phyloP scores from a whole-genome alignment of 805 yeast genomes.

The Metschnikowia peoriensis region DNA sequence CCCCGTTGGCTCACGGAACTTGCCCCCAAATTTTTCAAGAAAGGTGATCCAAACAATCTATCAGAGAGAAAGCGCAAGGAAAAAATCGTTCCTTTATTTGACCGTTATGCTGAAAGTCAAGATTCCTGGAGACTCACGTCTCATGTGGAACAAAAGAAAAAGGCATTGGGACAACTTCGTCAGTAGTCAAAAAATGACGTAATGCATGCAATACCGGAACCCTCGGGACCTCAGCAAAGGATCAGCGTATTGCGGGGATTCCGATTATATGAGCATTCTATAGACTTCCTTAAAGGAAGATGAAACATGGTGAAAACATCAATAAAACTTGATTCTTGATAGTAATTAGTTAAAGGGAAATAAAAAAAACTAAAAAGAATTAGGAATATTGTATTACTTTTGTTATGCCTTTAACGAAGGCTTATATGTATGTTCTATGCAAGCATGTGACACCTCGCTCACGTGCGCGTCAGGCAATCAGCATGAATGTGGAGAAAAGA shows the following conservation, averaged over 20 bases:
- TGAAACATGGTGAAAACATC: neutral
- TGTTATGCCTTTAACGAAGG: neutral
- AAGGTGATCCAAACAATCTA: constrained; percentile 48
- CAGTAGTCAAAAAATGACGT: constrained; percentile 4
- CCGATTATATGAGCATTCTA: too few relatives aligned
- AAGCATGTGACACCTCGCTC: neutral
- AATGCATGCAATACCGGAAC: too few relatives aligned
- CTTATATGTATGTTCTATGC: neutral
- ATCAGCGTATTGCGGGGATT: too few relatives aligned
- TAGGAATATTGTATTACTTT: neutral
- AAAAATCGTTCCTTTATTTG: constrained; percentile 71
- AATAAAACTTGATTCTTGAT: neutral
- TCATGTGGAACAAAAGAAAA: constrained; percentile 28
- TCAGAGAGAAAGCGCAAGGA: constrained; percentile 55
- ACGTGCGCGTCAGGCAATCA: constrained; percentile 3
- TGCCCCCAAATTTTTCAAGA: constrained; percentile 74
- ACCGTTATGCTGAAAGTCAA: constrained; percentile 56
- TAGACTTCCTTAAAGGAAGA: too few relatives aligned
- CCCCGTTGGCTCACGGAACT: constrained; percentile 72
- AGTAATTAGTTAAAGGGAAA: neutral
- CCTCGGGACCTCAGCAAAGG: too few relatives aligned
- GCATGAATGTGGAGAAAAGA: constrained; percentile 1
- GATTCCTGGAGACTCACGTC: constrained; percentile 75
- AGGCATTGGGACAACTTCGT: constrained; percentile 23
- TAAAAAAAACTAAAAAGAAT: neutral